phyloP scores from a whole-genome alignment of 225 moss, liverwort and hornwort species.

The Marchantia polymorpha region DNA sequence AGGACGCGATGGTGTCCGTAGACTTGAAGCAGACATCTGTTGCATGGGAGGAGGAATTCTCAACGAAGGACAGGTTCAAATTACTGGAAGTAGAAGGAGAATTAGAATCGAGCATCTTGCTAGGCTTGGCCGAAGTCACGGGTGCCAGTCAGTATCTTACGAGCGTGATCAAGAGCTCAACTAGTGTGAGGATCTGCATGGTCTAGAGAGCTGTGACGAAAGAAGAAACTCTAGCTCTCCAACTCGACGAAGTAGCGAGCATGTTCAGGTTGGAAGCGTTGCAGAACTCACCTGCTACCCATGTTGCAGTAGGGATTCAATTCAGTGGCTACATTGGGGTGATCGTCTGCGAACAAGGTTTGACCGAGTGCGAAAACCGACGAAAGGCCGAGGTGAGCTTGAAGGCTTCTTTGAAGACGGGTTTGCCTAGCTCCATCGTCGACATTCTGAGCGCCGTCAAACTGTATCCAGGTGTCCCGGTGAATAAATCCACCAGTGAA shows the following conservation, averaged over 20 bases:
- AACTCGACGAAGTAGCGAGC: constrained; percentile 7
- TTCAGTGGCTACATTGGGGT: constrained; percentile 17
- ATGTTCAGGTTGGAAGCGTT: constrained; percentile 15
- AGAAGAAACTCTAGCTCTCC: constrained; percentile 21
- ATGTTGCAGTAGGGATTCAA: constrained; percentile 14
- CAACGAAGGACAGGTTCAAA: constrained; percentile 17
- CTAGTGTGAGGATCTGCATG: constrained; percentile 15
- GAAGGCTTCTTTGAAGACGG: constrained; percentile 13
- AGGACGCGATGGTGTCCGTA: constrained; percentile 6
- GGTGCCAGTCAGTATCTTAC: constrained; percentile 19
- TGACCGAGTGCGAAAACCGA: constrained; percentile 6
- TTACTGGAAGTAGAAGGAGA: constrained; percentile 22
- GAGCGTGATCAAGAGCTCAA: constrained; percentile 19
- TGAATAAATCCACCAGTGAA: background rate
- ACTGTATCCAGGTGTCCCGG: constrained; percentile 16
- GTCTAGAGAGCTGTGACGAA: constrained; percentile 17
- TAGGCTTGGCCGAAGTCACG: constrained; percentile 8
- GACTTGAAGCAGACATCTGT: constrained; percentile 18
- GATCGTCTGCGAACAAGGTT: constrained; percentile 15
- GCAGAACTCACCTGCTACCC: constrained; percentile 18
- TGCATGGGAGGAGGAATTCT: constrained; percentile 17
- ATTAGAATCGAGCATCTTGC: constrained; percentile 15
- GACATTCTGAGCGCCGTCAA: constrained; percentile 16
- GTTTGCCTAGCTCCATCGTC: constrained; percentile 4
- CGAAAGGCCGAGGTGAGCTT: constrained; percentile 13